Percentiles rank a stretch among this genome's conserved stretches.
These are phyloP conservation scores for Pichia sp. DNA, from an alignment of 1,139 yeast species.

Conservation along the genomic window DNA sequence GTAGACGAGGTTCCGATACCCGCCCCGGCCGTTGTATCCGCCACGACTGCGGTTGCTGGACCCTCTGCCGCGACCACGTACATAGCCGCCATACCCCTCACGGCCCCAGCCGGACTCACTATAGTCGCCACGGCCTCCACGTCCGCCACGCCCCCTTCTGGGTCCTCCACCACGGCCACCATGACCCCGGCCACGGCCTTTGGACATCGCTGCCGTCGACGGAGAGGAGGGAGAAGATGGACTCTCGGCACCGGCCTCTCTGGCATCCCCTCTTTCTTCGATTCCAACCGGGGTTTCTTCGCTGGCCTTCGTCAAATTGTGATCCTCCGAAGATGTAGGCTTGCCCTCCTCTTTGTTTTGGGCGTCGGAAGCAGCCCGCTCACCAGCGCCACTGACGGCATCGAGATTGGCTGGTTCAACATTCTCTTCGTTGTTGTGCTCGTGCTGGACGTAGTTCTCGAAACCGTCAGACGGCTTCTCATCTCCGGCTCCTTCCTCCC, in stretches of 20 bases:
- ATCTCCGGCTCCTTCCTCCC: background rate
- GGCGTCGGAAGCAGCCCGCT: background rate
- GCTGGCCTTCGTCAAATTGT: background rate
- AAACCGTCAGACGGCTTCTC: too few species aligned
- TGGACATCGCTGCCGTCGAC: background rate
- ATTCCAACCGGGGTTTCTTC: background rate
- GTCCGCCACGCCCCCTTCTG: conserved; percentile 1
- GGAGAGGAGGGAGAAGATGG: background rate
- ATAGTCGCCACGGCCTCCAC: background rate
- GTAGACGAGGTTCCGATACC: conserved; percentile 6
- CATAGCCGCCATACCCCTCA: conserved; percentile 1
- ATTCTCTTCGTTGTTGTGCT: background rate
- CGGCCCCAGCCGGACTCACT: background rate
- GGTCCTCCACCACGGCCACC: conserved; percentile 2
- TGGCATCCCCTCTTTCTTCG: background rate
- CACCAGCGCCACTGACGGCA: background rate
- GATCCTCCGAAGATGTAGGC: too few species aligned
- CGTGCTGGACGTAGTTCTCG: background rate
- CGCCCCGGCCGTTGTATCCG: conserved; percentile 1
- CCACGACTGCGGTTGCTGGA: conserved; percentile 1
- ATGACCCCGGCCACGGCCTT: conserved; percentile 5
- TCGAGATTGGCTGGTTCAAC: too few species aligned
- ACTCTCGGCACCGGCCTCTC: too few species aligned
- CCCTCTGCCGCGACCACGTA: background rate
- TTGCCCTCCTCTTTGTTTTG: background rate